Base-by-base conservation (phyloP, 176 grass and related monocot species). In the Avena atlantica region DNA sequence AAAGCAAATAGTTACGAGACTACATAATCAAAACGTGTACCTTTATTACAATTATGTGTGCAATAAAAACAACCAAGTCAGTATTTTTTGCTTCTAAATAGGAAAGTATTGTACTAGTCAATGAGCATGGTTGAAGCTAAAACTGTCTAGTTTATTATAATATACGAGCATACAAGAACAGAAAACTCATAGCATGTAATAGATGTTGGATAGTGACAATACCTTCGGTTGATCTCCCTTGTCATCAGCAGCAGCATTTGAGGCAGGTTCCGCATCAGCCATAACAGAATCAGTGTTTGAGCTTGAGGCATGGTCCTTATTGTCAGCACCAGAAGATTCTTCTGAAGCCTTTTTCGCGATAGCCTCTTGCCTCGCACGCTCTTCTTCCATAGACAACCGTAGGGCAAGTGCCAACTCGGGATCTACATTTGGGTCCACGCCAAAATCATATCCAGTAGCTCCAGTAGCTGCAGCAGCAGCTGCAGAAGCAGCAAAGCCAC, bases 381-480 rank as follows among this genome's bases (percentile, higher is more conserved):
- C 97, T 79, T 99, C 97, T 87, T 99, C 97, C 97, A 99, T 99
- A 60, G 97, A 99, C 57, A 99, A 83, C 56, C 97, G 89, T 61
- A 99, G 84, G 13, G 97, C 97, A 40, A 99, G 87, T 25, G 92
- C 97, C 85, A 99, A 87, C 40, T 99, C 97, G 29, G 97, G 97
- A 83, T 99, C 97, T 51, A 93, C 60, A 90, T 99, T 99, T 73
- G 97, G 97, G 87, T 99, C 97, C 45, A 99, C 97, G 25, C 92
- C 97, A 89, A 99, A 99, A 56, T 99, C 97, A 86, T 91, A 99
- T 36, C 97, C 96, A 86, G 92, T 23, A 86, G 92, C 90, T 68
- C 92, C 94, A 74, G 92, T 91, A 76, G 97, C 97, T 51, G 94
- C 92, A 17, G 97, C 97, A 3, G 97, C 97, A 0, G 97, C 94